Evolutionary conservation across 2,329 filamentous ascomycete species (phyloP), one percentile per base, ranked within the genome.

Genomic region (Fusarium domesticum): DNA sequence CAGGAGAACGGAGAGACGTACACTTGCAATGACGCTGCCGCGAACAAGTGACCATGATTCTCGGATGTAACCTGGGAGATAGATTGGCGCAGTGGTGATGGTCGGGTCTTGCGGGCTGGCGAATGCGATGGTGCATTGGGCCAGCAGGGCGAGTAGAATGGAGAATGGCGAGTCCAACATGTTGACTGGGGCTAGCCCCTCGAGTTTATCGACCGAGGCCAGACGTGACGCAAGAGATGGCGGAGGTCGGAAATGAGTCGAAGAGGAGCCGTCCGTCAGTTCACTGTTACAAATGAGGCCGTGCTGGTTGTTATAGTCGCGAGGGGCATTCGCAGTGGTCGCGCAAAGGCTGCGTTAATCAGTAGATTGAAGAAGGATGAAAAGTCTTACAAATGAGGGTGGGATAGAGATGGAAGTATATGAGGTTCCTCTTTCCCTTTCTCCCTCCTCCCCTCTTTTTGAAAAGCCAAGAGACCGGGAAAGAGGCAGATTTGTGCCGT

Each of bases 21-120:
- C 73, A 47, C 63, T 71, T 25, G 65, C 64, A 15, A 76, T 51
- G 38, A 76, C 60, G 55, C 72, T 76, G 12, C 73, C 73, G 36
- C 71, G 70, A 37, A 75, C 59, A 4, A 67, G 50, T 10, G 66
- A 66, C 73, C 73, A 76, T 25, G 69, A 64, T n/a, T 65, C 59
- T 23, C 64, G 45, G 31, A 60, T 49, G 39, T 74, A 76, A 30
- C 68, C 67, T 1, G 73, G 73, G 3, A 76, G 58, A 45, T 65
- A 76, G 39, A 76, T 66, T 19, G 72, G 70, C 14, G 72, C 70
- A 15, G 69, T 69, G 4, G 69, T 71, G 18, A 65, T 47, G n/a
- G 61, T 53, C 18, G 63, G 51, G 18, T 56, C 39, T 34, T 56
- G 20, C 18, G 54, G 30, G 18, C 45, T 45, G 45, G 53, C 43